These are phyloP conservation scores for Trichosporon ovoides DNA, from an alignment of 1,284 basidiomycete genomes.

Conservation along the genomic window DNA sequence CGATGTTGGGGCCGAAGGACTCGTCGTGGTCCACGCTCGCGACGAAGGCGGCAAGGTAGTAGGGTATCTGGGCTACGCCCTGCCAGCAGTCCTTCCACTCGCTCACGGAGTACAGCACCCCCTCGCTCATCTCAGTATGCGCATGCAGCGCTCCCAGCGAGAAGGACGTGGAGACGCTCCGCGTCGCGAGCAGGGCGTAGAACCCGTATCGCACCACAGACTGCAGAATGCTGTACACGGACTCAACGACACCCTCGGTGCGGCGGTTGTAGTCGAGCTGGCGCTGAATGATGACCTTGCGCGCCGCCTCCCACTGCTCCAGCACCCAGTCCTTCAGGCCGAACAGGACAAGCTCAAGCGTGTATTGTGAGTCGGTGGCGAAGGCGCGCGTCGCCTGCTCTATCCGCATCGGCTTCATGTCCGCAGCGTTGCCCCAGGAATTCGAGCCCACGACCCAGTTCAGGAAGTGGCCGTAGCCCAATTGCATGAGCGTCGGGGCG, in stretches of 20 bases:
- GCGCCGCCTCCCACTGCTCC: slow-evolving; percentile 57
- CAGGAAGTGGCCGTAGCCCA: not conserved
- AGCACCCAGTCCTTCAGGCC: slow-evolving; percentile 75
- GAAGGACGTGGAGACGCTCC: slow-evolving; percentile 56
- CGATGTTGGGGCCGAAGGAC: slow-evolving; percentile 39
- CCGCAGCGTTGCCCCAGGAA: not conserved
- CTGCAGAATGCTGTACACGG: not conserved
- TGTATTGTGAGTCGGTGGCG: slow-evolving; percentile 38
- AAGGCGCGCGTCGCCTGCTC: not conserved
- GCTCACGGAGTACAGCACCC: not conserved
- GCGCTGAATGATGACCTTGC: not conserved
- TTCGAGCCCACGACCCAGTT: not conserved
- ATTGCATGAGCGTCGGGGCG: slow-evolving; percentile 2
- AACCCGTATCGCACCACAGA: not conserved
- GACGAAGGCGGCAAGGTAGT: slow-evolving; percentile 73
- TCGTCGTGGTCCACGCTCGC: slow-evolving; percentile 61
- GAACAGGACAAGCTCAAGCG: slow-evolving; percentile 70
- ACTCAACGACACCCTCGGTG: not conserved
- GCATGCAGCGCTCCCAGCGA: slow-evolving; percentile 69
- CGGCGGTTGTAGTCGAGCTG: not conserved
- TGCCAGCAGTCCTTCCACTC: not conserved
- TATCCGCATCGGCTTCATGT: not conserved
- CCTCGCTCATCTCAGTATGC: slow-evolving; percentile 62
- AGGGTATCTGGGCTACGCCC: slow-evolving; percentile 72
- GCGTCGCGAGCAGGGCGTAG: slow-evolving; percentile 60